These are phyloP conservation scores for Monosporascus sp. DNA, from an alignment of 2,329 filamentous ascomycete genomes.

Conservation along the genomic window DNA sequence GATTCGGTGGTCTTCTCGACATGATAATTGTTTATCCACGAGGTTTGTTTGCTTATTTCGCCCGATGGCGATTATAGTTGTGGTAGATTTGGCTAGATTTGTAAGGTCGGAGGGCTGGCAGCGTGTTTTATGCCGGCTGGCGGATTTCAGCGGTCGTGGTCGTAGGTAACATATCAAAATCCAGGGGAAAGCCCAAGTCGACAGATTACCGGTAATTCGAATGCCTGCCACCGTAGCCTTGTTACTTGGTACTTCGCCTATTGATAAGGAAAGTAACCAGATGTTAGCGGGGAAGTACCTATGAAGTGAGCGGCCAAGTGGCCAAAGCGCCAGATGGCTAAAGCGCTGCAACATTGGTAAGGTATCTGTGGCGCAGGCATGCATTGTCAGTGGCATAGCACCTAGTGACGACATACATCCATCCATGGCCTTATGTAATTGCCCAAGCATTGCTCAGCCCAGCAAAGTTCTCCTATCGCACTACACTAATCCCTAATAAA, in stretches of 20 bases:
- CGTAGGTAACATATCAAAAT: not conserved
- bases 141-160: not conserved
- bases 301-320: no score
- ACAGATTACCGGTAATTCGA: not conserved
- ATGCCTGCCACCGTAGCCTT: not conserved
- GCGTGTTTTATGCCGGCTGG: not conserved
- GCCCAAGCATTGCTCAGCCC: not conserved
- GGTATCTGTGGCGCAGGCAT: no score
- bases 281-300: no score
- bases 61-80: not conserved
- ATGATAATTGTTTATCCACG: slow-evolving; percentile 39
- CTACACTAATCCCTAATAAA: not conserved
- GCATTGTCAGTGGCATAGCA: not conserved
- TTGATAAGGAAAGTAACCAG: no score
- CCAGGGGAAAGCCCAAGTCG: not conserved
- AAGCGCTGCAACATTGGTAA: not conserved
- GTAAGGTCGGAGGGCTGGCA: not conserved
- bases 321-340: not conserved
- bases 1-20: slow-evolving; percentile 74
- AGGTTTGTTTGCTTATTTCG: no score
- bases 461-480: not conserved
- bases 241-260: not conserved
- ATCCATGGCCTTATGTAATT: not conserved
- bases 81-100: not conserved
- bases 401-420: slow-evolving; percentile 11